Base-by-base conservation (phyloP, 352 stramenopile species). In the Phytophthora agathidicida region DNA sequence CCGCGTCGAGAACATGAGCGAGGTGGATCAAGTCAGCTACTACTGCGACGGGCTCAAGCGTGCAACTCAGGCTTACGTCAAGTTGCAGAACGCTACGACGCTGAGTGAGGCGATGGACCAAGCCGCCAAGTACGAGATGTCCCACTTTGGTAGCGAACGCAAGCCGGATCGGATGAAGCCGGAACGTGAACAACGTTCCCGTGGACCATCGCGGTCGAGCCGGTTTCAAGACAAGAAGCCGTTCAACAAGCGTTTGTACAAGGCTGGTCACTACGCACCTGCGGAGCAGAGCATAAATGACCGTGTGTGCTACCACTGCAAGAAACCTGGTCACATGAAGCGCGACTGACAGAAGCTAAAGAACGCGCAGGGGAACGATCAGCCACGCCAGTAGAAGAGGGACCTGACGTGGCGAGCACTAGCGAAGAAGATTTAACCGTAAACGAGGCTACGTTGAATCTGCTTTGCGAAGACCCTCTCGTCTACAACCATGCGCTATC, bases 381-480 rank as follows among this genome's bases (percentile, higher is more conserved):
- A 48, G 31, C 43, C 53, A 62, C 41, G 33, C 35, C 52, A 61
- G 31, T 62, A 62, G 43, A 62, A 48, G 33, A 55, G 49, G 49
- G 37, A 58, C 49, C 49, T 58, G 49, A 23, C 49, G 49, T 48
- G 49, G 49, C 24, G n/a, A 63, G 33, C 7, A 13, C 30, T 24
- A 56, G 17, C 24, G 32, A 50, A 26, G 33, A 56, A 42, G 44
- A 20, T 54, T 49, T 63, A 64, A 57, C 30, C 9, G 35, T 62
- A 38, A 54, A 54, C 36, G 36, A 51, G 20, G 28, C 32, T 54
- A 65, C 46, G 45, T 44, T 64, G 44, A 56, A 56, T 30, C 35
- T 64, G 11, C 54, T 64, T 45, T 57, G 45, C 14, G 54, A 64
- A 45, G 26, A 56, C 43, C 54, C 54, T 64, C 54, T 64, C 36